Evolutionary conservation across 2,329 filamentous ascomycete genomes (phyloP).

Genomic region (Ophiostoma ips): DNA sequence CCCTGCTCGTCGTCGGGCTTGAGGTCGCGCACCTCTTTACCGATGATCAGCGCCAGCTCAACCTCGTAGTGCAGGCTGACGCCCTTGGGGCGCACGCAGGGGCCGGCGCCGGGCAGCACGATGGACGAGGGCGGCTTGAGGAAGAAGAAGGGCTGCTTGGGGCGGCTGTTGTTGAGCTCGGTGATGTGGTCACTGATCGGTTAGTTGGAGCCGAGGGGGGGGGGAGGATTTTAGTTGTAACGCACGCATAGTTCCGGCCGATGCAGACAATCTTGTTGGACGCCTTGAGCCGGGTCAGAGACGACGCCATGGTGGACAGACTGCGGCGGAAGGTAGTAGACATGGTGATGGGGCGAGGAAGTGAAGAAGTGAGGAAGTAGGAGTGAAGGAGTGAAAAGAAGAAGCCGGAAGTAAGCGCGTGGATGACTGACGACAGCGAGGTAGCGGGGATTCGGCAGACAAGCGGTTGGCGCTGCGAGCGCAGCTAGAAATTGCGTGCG

Average conservation of each 20-base stretch:
- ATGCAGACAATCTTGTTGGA: slow-evolving; percentile 67
- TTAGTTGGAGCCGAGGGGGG: background rate
- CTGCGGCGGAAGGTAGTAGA: slow-evolving; percentile 17
- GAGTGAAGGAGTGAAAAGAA: too few relatives aligned
- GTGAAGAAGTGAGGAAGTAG: background rate
- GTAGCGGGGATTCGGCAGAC: too few relatives aligned
- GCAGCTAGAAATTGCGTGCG: too few relatives aligned
- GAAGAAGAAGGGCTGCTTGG: slow-evolving; percentile 98
- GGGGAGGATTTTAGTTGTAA: background rate
- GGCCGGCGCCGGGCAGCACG: slow-evolving; percentile 61
- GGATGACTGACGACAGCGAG: too few relatives aligned
- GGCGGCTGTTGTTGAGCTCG: slow-evolving; percentile 74
- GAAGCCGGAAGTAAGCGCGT: background rate
- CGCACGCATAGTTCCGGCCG: slow-evolving; percentile 86
- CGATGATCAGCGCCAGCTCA: slow-evolving; percentile 81
- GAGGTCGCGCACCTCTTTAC: slow-evolving; percentile 64
- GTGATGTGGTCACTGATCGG: slow-evolving; percentile 68
- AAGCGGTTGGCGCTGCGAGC: too few relatives aligned
- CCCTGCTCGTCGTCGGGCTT: slow-evolving; percentile 57
- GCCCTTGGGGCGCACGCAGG: slow-evolving; percentile 64
- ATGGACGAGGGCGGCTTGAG: slow-evolving; percentile 86
- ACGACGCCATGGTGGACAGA: slow-evolving; percentile 23
- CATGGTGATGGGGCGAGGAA: slow-evolving; percentile 7
- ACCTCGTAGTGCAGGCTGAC: slow-evolving; percentile 89
- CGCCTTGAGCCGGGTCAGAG: slow-evolving; percentile 26